Conservation (phyloP, 768 basidiomycete species). For the Pleurotus salmoneostramineus region DNA sequence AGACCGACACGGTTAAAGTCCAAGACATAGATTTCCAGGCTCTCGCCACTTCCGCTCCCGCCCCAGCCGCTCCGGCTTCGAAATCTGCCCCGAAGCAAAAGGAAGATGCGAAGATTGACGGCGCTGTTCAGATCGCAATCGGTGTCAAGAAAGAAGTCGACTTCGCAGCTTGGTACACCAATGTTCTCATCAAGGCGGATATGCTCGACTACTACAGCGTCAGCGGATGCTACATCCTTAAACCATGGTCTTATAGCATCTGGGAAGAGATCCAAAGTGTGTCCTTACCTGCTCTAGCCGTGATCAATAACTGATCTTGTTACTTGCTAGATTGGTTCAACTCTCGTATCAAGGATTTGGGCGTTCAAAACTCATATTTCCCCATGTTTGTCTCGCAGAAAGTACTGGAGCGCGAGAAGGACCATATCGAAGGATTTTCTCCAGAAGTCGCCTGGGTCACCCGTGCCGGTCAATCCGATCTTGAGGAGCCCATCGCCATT, state of each 20-base stretch:
- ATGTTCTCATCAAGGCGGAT: conserved; percentile 93
- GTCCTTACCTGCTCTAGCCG: conserved; percentile 13
- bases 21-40: conserved; percentile 72
- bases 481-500: conserved; percentile 97
- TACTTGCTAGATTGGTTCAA: conserved; percentile 82
- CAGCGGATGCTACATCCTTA: conserved; percentile 97
- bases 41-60: conserved; percentile 34
- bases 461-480: conserved; percentile 85
- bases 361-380: conserved; percentile 97
- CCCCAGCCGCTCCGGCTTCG: conserved; percentile 33
- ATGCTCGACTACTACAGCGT: conserved; percentile 99
- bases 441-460: conserved; percentile 99
- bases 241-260: conserved; percentile 95
- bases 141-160: conserved; percentile 95
- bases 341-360: conserved; percentile 85
- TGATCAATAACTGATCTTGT: neutral
- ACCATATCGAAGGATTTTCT: conserved; percentile 98
- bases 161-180: conserved; percentile 93
- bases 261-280: conserved; percentile 94
- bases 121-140: conserved; percentile 88
- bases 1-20: conserved; percentile 60
- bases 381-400: conserved; percentile 96
- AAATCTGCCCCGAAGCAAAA: conserved; percentile 50
- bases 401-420: conserved; percentile 93
- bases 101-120: conserved; percentile 80